These are phyloP conservation scores for Flaveria floridana DNA, from an alignment of 140 eudicot genomes.

Conservation along the genomic window DNA sequence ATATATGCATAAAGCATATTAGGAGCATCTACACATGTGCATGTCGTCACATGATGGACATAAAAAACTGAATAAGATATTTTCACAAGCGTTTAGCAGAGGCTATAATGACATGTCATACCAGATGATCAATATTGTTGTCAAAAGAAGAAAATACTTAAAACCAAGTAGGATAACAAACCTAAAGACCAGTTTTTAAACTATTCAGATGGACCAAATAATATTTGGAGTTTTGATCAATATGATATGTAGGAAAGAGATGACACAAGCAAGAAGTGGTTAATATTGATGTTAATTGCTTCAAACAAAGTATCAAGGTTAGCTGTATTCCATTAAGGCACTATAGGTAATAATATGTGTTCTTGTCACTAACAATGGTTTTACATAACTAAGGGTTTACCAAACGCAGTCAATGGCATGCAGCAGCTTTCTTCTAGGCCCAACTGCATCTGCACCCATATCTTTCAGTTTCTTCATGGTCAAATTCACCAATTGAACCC, in stretches of 20 bases:
- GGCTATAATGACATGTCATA: slow-evolving; percentile 8
- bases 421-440: slow-evolving; percentile 92
- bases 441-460: slow-evolving; percentile 90
- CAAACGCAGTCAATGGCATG: slow-evolving; percentile 90
- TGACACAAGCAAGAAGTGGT: slow-evolving; percentile 1
- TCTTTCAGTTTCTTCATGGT: slow-evolving; percentile 84
- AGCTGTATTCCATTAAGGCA: slow-evolving; percentile 10
- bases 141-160: background rate
- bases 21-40: too few species aligned
- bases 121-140: slow-evolving; percentile 7
- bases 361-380: background rate
- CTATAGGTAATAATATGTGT: slow-evolving; percentile 19
- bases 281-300: slow-evolving; percentile 12
- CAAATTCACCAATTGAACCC: slow-evolving; percentile 66
- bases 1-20: too few species aligned
- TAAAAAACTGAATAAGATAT: too few species aligned
- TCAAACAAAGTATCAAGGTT: background rate
- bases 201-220: background rate
- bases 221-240: background rate
- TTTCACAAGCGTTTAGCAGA: background rate
- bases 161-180: slow-evolving; percentile 6
- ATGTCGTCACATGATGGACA: too few species aligned
- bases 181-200: background rate
- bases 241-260: background rate
- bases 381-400: slow-evolving; percentile 39